Evolutionary conservation across 2,329 filamentous ascomycete genomes (phyloP).

Genomic region (Monosporascus sp.): DNA sequence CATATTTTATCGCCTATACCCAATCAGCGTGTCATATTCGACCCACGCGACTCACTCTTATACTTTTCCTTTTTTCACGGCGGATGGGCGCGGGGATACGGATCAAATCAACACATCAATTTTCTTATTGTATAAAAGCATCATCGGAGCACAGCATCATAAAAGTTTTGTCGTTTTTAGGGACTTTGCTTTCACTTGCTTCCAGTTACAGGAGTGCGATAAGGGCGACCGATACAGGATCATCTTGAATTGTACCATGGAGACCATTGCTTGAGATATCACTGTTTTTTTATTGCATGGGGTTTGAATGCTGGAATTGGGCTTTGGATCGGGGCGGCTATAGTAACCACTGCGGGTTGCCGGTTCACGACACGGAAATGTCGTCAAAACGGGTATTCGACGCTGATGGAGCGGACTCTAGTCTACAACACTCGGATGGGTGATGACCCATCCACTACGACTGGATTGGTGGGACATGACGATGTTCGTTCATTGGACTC

Average conservation of each 20-base stretch:
- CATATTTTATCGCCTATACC: conserved; percentile 17
- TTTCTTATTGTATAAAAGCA: conserved; percentile 41
- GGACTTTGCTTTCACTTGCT: conserved; percentile 24
- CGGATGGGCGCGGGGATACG: conserved; percentile 19
- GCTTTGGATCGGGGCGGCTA: conserved; percentile 15
- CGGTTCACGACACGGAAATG: not conserved
- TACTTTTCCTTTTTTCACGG: conserved; percentile 21
- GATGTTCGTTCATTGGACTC: not conserved
- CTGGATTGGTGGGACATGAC: not conserved
- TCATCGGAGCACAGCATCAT: conserved; percentile 48
- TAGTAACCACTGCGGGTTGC: conserved; percentile 9
- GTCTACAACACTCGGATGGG: not conserved
- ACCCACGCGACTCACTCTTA: conserved; percentile 21
- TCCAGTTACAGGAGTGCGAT: conserved; percentile 25
- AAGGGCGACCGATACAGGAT: conserved; percentile 18
- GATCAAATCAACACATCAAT: conserved; percentile 30
- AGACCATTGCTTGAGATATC: conserved; percentile 23
- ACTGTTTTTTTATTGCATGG: conserved; percentile 25
- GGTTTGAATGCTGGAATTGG: conserved; percentile 20
- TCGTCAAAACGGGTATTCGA: conserved; percentile 1
- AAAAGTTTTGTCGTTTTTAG: conserved; percentile 33
- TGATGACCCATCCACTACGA: not conserved
- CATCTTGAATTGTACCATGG: conserved; percentile 23
- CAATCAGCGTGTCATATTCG: conserved; percentile 16
- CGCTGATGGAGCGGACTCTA: not conserved